These are phyloP conservation scores for Chrysochromulina tobinii DNA, from an alignment of 78 protist genomes.

Conservation along the genomic window DNA sequence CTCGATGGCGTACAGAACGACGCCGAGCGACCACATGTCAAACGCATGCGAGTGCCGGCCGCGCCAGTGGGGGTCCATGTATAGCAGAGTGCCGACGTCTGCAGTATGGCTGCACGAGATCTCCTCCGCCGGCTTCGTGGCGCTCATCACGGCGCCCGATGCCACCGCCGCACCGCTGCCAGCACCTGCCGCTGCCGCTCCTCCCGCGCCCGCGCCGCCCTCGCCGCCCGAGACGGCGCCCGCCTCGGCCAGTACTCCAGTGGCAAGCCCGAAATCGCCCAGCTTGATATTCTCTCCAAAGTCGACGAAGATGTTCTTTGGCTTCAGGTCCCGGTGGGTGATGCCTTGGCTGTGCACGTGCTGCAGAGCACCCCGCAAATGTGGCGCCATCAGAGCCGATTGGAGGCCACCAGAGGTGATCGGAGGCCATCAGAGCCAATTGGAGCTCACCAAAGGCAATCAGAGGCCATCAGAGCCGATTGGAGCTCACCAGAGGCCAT, in stretches of 20 bases:
- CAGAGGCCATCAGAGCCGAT: too few relatives aligned
- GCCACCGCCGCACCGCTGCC: background rate
- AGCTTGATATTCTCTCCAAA: constrained; percentile 11
- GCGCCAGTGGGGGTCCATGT: background rate
- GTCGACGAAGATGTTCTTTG: constrained; percentile 46
- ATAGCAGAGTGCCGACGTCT: background rate
- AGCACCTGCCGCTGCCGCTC: background rate
- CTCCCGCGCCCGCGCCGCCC: background rate
- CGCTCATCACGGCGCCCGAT: background rate
- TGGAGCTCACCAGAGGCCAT: too few relatives aligned
- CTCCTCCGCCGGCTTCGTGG: background rate
- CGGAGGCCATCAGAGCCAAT: too few relatives aligned
- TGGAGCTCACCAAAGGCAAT: too few relatives aligned
- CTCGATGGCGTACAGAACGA: background rate
- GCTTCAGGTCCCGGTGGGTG: constrained; percentile 51
- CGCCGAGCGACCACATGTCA: background rate
- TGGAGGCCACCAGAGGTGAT: too few relatives aligned
- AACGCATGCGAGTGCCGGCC: background rate
- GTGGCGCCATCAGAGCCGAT: background rate
- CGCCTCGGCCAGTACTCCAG: background rate
- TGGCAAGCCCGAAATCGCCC: constrained; percentile 20
- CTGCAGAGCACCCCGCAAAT: background rate
- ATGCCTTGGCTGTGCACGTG: constrained; percentile 34
- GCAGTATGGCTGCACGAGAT: background rate
- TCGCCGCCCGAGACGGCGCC: background rate